Conservation (phyloP, 2,329 filamentous ascomycete genomes). For the Teratosphaeria gauchensis region DNA sequence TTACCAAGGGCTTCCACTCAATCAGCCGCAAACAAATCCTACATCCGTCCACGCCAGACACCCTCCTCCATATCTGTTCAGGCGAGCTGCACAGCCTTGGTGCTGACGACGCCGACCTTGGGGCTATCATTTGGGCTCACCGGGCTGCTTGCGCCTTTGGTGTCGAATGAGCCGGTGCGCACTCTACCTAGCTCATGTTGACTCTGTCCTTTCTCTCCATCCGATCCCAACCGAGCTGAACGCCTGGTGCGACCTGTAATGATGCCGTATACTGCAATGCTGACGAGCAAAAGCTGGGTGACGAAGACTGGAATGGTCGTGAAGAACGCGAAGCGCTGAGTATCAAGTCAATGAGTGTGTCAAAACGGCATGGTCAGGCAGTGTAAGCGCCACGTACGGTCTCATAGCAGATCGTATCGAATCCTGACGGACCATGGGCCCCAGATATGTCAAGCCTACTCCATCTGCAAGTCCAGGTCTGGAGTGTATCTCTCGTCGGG, state of each 20-base stretch:
- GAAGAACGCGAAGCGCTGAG: constrained; percentile 35
- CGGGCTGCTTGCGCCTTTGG: constrained; percentile 10
- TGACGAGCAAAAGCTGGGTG: constrained; percentile 25
- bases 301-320: constrained; percentile 33
- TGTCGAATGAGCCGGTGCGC: constrained; percentile 9
- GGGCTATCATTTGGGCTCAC: background rate
- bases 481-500: constrained; percentile 23
- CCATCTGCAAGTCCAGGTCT: constrained; percentile 30
- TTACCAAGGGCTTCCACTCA: background rate
- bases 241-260: background rate
- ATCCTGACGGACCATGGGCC: constrained; percentile 24
- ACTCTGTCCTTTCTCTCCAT: constrained; percentile 14
- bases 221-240: constrained; percentile 4
- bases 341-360: background rate
- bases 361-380: background rate
- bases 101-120: background rate
- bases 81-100: background rate
- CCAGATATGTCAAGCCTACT: constrained; percentile 5
- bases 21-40: too few relatives aligned
- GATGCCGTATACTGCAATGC: constrained; percentile 10
- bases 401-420: constrained; percentile 31
- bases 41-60: background rate
- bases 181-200: constrained; percentile 9
- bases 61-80: background rate
- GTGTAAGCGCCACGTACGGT: constrained; percentile 23